phyloP scores from a whole-genome alignment of 2,329 filamentous ascomycete species.

The Aspergillus terreus region DNA sequence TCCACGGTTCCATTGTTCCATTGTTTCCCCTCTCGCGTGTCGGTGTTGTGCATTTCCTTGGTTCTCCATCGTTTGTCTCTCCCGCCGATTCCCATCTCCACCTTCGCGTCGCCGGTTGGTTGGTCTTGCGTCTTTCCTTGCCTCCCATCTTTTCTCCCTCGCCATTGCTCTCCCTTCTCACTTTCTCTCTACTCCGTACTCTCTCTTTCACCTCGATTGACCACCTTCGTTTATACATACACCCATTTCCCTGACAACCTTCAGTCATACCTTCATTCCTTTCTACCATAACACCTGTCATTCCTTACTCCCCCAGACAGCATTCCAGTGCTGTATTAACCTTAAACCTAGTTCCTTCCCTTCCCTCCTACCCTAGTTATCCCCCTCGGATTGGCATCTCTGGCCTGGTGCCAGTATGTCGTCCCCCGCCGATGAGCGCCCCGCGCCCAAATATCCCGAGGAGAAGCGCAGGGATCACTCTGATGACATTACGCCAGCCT shows the following conservation, averaged over 20 bases:
- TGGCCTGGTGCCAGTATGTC: slow-evolving; percentile 31
- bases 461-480: slow-evolving; percentile 22
- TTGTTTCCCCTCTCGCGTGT: background rate
- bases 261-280: background rate
- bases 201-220: background rate
- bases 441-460: slow-evolving; percentile 22
- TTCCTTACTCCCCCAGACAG: background rate
- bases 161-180: background rate
- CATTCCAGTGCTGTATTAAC: slow-evolving; percentile 1
- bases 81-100: too few relatives aligned
- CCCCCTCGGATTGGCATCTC: background rate
- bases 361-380: background rate
- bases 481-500: slow-evolving; percentile 23
- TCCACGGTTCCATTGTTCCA: background rate
- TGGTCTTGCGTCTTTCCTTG: too few relatives aligned
- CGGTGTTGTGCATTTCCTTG: background rate
- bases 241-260: background rate
- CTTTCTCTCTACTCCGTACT: background rate
- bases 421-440: slow-evolving; percentile 29
- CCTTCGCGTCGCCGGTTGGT: too few relatives aligned
- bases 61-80: too few relatives aligned
- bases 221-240: background rate
- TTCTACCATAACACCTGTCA: background rate
- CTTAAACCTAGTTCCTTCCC: background rate
- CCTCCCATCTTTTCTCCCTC: background rate